A percentile compares a stretch with the other conserved stretches of the same genome.
These are phyloP conservation scores for Cornus controversa DNA, from an alignment of 148 eudicot genomes.

Conservation along the genomic window DNA sequence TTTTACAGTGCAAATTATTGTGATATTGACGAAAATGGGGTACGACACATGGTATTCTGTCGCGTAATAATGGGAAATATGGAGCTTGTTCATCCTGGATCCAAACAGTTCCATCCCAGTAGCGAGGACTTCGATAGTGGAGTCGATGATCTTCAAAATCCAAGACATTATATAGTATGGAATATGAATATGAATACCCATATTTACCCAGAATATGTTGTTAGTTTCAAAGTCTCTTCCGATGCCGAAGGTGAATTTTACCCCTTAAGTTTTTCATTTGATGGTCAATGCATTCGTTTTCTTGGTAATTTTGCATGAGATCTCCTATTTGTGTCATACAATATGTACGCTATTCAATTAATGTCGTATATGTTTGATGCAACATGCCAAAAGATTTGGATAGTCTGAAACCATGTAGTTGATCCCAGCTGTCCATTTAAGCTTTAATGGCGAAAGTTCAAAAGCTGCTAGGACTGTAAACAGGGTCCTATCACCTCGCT, in stretches of 20 bases:
- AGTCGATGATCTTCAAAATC: conserved; percentile 77
- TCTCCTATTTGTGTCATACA: too few relatives aligned
- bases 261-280: neutral
- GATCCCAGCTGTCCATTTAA: neutral
- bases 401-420: neutral
- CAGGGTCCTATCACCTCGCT: neutral
- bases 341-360: too few relatives aligned
- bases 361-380: too few relatives aligned
- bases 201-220: conserved; percentile 74
- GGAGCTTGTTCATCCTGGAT: conserved; percentile 76
- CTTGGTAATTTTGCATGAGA: neutral
- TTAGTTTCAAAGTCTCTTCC: conserved; percentile 77
- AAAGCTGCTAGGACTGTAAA: too few relatives aligned
- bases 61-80: conserved; percentile 93
- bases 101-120: conserved; percentile 83
- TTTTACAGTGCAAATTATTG: conserved; percentile 61
- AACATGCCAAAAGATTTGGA: neutral
- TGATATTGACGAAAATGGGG: conserved; percentile 92
- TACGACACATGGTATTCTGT: conserved; percentile 68
- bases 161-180: conserved; percentile 73
- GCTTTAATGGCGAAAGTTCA: too few relatives aligned
- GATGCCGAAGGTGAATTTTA: conserved; percentile 61
- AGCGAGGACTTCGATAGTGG: conserved; percentile 84
- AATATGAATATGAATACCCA: conserved; percentile 83
- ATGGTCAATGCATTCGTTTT: neutral